phyloP scores from a whole-genome alignment of 73 alveolate species.

The Symbiodinium pilosum region DNA sequence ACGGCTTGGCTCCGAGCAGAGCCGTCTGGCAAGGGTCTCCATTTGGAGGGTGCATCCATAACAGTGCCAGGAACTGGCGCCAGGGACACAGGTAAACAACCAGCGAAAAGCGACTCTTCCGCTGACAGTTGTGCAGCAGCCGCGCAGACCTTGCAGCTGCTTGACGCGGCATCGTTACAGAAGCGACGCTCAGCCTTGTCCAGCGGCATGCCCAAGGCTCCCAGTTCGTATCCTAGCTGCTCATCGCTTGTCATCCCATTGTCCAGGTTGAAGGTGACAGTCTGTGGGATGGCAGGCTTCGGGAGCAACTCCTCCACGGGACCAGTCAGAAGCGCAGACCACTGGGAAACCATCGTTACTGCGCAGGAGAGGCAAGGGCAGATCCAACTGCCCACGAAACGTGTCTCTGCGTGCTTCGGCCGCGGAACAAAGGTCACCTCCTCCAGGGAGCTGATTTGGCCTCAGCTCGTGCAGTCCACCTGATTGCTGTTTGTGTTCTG shows the following conservation, averaged over 20 bases:
- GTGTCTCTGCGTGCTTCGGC: slow-evolving; percentile 78
- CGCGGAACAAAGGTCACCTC: slow-evolving; percentile 54
- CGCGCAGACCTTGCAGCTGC: slow-evolving; percentile 46
- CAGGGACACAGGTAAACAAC: slow-evolving; percentile 1
- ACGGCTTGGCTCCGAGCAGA: not conserved
- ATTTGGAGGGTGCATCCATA: not conserved
- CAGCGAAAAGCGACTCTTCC: slow-evolving; percentile 18
- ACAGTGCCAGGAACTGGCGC: slow-evolving; percentile 12
- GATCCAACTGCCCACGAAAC: slow-evolving; percentile 84
- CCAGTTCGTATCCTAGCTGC: slow-evolving; percentile 60
- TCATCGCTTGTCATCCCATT: slow-evolving; percentile 78
- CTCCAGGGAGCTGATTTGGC: slow-evolving; percentile 12
- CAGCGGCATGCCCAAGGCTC: slow-evolving; percentile 46
- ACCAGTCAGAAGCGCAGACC: slow-evolving; percentile 47
- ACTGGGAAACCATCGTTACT: slow-evolving; percentile 76
- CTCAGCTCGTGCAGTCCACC: not conserved
- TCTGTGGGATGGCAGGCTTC: slow-evolving; percentile 28
- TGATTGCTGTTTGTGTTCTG: too few species aligned
- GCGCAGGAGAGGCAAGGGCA: slow-evolving; percentile 92
- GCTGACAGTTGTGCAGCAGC: slow-evolving; percentile 4
- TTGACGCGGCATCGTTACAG: not conserved
- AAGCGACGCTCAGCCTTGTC: slow-evolving; percentile 70
- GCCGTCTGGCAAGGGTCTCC: too few species aligned
- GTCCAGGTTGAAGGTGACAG: slow-evolving; percentile 62
- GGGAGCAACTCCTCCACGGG: slow-evolving; percentile 14